Base-by-base conservation (phyloP, 257 asterid genomes). In the Solanum pennellii region DNA sequence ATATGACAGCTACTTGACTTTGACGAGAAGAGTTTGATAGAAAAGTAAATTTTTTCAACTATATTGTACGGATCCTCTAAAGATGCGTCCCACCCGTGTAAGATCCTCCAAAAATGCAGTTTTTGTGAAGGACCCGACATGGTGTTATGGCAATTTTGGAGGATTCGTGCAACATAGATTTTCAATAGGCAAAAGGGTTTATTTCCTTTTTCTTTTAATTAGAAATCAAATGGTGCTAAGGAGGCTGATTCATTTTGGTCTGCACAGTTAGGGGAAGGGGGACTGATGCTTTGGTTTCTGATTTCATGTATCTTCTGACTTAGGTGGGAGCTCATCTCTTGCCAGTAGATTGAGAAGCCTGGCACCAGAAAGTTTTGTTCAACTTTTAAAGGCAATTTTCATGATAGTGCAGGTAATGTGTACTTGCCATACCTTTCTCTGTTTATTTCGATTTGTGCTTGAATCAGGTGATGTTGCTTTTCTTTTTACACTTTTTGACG, bases 301-400 rank as follows among this genome's bases (percentile, higher is more conserved):
- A 73, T 73, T 45, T 68, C 39, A 65, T 44, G 25, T 83, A 66
- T 69, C 52, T 87, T 49, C 74, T 87, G 83, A 41, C 82, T 49
- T 94, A 97, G 99, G 99, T 88, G 97, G 97, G 87, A 94, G 99
- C 90, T 95, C 98, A 74, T 95, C 98, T 27, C 96, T 96, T 80
- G 98, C 97, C 87, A 93, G 95, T 91, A 97, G 92, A 92, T 92
- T 97, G 94, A 93, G 94, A 91, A 96, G 94, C 89, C 91, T 97
- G 86, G 91, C 98, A 89, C 95, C 98, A 62, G 98, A 95, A 88
- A 88, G 97, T 90, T 97, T 97, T 91, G 93, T 96, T 90, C 95
- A 93, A 89, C 99, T 97, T 89, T 85, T 97, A 92, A 93, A 93
- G 90, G 98, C 93, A 87, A 92, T 97, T 88, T 97, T 97, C 91